Evolutionary conservation across 2,329 filamentous ascomycete species (phyloP).

Genomic region (Venturia effusa): DNA sequence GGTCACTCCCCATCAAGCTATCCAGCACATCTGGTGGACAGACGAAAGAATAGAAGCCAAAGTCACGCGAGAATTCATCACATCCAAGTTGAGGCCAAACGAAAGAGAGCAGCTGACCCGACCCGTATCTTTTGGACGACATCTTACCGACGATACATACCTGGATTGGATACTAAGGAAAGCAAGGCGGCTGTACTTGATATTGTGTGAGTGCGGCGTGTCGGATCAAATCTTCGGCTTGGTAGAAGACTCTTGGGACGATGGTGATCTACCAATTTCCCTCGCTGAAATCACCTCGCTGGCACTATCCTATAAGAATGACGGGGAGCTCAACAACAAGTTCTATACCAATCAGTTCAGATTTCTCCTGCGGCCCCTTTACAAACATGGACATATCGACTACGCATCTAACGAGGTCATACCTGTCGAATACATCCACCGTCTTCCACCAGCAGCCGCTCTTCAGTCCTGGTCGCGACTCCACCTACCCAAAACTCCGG

Average conservation of each 20-base stretch:
- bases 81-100: conserved; percentile 50
- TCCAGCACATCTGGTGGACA: conserved; percentile 59
- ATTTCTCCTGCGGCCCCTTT: conserved; percentile 56
- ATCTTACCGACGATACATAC: conserved; percentile 61
- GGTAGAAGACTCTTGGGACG: conserved; percentile 67
- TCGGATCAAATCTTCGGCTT: conserved; percentile 65
- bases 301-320: conserved; percentile 45
- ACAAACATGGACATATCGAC: conserved; percentile 48
- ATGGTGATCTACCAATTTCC: conserved; percentile 60
- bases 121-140: conserved; percentile 56
- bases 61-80: conserved; percentile 57
- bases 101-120: conserved; percentile 52
- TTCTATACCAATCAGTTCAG: conserved; percentile 62
- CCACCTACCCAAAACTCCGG: conserved; percentile 50
- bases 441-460: conserved; percentile 37
- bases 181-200: conserved; percentile 59
- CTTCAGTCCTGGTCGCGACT: conserved; percentile 48
- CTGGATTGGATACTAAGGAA: conserved; percentile 66
- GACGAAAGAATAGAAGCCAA: conserved; percentile 56
- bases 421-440: conserved; percentile 56
- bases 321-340: conserved; percentile 54
- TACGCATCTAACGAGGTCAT: conserved; percentile 60
- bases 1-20: conserved; percentile 36
- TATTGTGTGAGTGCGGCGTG: conserved; percentile 57
- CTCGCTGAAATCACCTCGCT: conserved; percentile 55